Evolutionary conservation across 208 protist genomes (phyloP).

Genomic region (Trypanosoma brucei): DNA sequence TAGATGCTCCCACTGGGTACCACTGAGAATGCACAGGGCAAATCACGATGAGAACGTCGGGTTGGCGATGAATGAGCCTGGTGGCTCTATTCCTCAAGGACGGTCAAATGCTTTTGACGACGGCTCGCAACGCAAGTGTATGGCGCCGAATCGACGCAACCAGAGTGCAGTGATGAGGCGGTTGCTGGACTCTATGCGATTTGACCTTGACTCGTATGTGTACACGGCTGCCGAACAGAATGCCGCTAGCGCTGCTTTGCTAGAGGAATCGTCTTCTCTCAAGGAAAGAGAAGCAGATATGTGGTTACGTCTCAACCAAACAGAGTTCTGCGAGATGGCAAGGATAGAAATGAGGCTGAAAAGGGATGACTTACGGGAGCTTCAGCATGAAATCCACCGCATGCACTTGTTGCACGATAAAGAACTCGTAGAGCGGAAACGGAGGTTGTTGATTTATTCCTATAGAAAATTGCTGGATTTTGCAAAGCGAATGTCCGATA

Average conservation of each 20-base stretch:
- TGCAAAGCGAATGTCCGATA: conserved; percentile 9
- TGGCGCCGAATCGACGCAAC: conserved; percentile 12
- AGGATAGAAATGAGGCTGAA: conserved; percentile 35
- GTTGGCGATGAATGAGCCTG: too few species aligned
- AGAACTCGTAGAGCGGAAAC: conserved; percentile 30
- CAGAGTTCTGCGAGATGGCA: conserved; percentile 54
- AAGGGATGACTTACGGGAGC: conserved; percentile 24
- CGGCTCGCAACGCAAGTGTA: conserved; percentile 20
- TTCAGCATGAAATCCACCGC: conserved; percentile 20
- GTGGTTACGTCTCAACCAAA: conserved; percentile 28
- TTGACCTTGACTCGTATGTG: conserved; percentile 30
- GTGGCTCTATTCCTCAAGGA: too few species aligned
- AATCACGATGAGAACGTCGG: too few species aligned
- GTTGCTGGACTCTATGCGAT: conserved; percentile 31
- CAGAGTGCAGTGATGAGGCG: conserved; percentile 33
- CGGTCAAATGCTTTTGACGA: conserved; percentile 10
- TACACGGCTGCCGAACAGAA: conserved; percentile 15
- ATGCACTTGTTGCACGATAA: conserved; percentile 21
- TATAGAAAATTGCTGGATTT: conserved; percentile 24
- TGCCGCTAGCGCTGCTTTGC: conserved; percentile 12
- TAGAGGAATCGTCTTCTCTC: conserved; percentile 20
- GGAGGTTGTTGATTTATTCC: conserved; percentile 10
- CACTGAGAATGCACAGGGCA: too few species aligned
- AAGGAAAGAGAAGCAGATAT: conserved; percentile 21
- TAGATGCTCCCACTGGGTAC: too few species aligned